These are phyloP conservation scores for Dactylis glomerata DNA, from an alignment of 176 grass and related monocot species.

Conservation along the genomic window DNA sequence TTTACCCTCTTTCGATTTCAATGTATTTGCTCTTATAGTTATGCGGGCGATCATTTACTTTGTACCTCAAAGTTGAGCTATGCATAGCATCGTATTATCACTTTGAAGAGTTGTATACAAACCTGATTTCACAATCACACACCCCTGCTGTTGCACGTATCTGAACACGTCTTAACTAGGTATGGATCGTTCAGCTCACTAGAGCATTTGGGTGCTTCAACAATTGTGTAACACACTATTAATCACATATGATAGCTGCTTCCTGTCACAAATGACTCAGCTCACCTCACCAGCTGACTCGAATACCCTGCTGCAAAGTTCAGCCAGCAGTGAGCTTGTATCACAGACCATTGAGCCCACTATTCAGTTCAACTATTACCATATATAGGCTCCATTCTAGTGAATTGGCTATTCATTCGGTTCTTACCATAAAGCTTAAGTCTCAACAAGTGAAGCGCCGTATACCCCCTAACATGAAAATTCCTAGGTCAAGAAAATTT, in stretches of 20 bases:
- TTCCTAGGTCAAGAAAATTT: conserved; percentile 37
- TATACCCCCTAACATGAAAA: not conserved
- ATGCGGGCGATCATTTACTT: too few relatives aligned
- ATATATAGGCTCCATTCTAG: not conserved
- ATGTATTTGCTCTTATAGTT: too few relatives aligned
- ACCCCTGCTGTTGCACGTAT: not conserved
- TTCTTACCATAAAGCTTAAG: not conserved
- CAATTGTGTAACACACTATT: too few relatives aligned
- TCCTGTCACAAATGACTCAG: conserved; percentile 7
- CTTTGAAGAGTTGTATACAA: not conserved
- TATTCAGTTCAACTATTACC: not conserved
- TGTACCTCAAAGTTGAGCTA: not conserved
- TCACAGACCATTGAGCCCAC: not conserved
- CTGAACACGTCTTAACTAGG: not conserved
- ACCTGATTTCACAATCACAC: too few relatives aligned
- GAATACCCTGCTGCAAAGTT: not conserved
- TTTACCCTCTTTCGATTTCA: too few relatives aligned
- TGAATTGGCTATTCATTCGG: not conserved
- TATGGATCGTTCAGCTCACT: not conserved
- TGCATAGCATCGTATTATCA: not conserved
- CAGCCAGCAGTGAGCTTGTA: not conserved
- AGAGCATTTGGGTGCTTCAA: not conserved
- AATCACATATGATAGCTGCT: too few relatives aligned
- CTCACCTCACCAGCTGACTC: not conserved
- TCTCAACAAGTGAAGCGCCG: not conserved